Conservation (phyloP, 139 green algal species). For the Chlorella vulgaris region DNA sequence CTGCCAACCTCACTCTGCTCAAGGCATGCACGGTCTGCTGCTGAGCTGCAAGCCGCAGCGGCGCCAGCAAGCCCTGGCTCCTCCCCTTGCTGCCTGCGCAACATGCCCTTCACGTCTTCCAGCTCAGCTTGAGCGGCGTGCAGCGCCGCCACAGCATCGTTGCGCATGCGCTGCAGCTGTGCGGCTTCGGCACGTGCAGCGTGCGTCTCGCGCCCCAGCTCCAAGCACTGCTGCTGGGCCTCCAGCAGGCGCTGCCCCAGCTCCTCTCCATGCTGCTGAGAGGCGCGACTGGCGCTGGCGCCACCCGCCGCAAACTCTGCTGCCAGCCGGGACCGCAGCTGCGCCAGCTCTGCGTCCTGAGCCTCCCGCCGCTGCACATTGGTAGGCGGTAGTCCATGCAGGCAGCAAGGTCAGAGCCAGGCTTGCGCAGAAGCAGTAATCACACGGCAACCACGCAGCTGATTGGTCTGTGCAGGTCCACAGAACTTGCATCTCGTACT, state of each 20-base stretch:
- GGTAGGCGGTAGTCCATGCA: neutral
- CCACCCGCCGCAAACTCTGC: slow-evolving; percentile 20
- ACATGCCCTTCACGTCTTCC: slow-evolving; percentile 41
- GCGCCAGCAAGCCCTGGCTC: too few species aligned
- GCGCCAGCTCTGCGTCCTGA: slow-evolving; percentile 55
- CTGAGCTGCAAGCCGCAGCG: too few species aligned
- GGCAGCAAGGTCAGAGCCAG: neutral
- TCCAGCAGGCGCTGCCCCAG: slow-evolving; percentile 55
- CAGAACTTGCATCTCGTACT: too few species aligned
- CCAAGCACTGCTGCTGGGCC: slow-evolving; percentile 31
- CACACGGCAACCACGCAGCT: too few species aligned
- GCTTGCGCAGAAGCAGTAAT: too few species aligned
- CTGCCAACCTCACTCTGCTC: neutral
- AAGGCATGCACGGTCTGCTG: too few species aligned
- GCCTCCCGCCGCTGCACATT: slow-evolving; percentile 41
- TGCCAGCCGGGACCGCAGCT: slow-evolving; percentile 3
- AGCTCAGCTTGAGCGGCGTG: slow-evolving; percentile 57
- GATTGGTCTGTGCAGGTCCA: too few species aligned
- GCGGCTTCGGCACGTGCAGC: slow-evolving; percentile 21
- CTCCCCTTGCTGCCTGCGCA: slow-evolving; percentile 39
- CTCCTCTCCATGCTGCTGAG: slow-evolving; percentile 16
- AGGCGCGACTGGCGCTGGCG: neutral
- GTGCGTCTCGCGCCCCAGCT: slow-evolving; percentile 41
- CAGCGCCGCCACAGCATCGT: slow-evolving; percentile 44
- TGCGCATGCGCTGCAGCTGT: neutral